A percentile compares a stretch with the other conserved stretches of the same genome.
phyloP scores from a whole-genome alignment of 768 basidiomycete genomes.

The Lactarius hatsudake region DNA sequence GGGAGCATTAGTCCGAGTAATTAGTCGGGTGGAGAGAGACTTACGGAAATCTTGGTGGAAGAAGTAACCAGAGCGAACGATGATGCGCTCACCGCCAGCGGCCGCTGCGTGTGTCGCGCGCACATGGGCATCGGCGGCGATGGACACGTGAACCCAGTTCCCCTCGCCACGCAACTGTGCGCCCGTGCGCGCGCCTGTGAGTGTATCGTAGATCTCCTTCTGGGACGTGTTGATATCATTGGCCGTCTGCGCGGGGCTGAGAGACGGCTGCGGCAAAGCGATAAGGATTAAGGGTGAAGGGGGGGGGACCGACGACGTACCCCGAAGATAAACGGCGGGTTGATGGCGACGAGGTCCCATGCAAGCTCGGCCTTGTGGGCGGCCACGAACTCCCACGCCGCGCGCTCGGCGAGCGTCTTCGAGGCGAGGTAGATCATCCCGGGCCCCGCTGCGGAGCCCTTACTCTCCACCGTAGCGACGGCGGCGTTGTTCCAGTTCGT shows the following conservation, averaged over 20 bases:
- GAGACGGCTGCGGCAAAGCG: slow-evolving; percentile 32
- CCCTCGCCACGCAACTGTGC: not conserved
- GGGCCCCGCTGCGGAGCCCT: slow-evolving; percentile 44
- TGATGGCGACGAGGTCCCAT: slow-evolving; percentile 54
- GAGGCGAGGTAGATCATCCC: slow-evolving; percentile 52
- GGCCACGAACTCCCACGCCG: slow-evolving; percentile 51
- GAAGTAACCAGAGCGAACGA: slow-evolving; percentile 12
- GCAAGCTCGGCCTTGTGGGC: slow-evolving; percentile 41
- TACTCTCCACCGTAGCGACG: slow-evolving; percentile 43
- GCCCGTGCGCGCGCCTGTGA: slow-evolving; percentile 6
- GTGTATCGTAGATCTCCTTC: slow-evolving; percentile 17
- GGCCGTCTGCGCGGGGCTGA: slow-evolving; percentile 24
- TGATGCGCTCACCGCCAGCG: slow-evolving; percentile 17
- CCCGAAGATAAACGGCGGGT: slow-evolving; percentile 44
- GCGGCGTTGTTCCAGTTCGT: slow-evolving; percentile 55
- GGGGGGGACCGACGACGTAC: not conserved
- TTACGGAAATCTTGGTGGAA: slow-evolving; percentile 17
- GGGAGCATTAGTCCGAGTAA: not conserved
- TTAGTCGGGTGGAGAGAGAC: not conserved
- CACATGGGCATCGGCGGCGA: slow-evolving; percentile 17
- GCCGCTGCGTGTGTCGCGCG: slow-evolving; percentile 3
- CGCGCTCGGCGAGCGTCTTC: slow-evolving; percentile 60
- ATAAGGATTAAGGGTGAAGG: not conserved
- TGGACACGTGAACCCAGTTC: slow-evolving; percentile 11
- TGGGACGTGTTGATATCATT: slow-evolving; percentile 22